Percentiles rank a stretch among this genome's conserved stretches.
Evolutionary conservation across 2,329 filamentous ascomycete genomes (phyloP).

Genomic region (Talaromyces islandicus): DNA sequence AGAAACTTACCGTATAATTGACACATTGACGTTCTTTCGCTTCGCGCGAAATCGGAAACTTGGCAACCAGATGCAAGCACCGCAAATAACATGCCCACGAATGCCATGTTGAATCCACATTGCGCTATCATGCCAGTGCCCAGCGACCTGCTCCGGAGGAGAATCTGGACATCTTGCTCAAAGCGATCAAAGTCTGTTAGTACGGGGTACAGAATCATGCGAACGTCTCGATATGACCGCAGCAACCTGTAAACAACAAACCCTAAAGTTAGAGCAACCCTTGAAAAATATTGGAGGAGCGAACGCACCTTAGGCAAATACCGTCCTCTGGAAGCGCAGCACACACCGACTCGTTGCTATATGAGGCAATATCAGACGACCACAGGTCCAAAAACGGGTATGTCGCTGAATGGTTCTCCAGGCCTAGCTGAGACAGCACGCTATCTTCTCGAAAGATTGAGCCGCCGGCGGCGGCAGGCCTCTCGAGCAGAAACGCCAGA

Average conservation of each 20-base stretch:
- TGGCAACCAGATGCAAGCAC: conserved; percentile 58
- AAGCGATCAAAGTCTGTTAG: conserved; percentile 51
- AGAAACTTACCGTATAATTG: conserved; percentile 51
- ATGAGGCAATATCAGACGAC: conserved; percentile 55
- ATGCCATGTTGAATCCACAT: conserved; percentile 53
- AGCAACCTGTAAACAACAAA: conserved; percentile 46
- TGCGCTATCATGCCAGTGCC: conserved; percentile 38
- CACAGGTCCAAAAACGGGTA: conserved; percentile 61
- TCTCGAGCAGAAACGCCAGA: conserved; percentile 53
- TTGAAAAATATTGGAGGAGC: not conserved
- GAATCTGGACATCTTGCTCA: conserved; percentile 47
- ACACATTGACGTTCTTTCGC: conserved; percentile 56
- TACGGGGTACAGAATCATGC: conserved; percentile 56
- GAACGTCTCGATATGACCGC: conserved; percentile 51
- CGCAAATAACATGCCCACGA: conserved; percentile 56
- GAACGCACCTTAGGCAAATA: conserved; percentile 41
- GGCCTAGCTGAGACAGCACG: conserved; percentile 55
- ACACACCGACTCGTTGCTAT: conserved; percentile 52
- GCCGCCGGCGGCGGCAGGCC: conserved; percentile 36
- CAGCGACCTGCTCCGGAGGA: conserved; percentile 47
- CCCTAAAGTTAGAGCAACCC: not conserved
- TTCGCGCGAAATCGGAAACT: conserved; percentile 51
- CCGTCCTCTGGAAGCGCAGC: conserved; percentile 54
- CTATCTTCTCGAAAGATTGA: conserved; percentile 48
- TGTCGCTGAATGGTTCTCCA: conserved; percentile 59